Conservation (phyloP, 176 grass and related monocot species). For the Triticum urartu region DNA sequence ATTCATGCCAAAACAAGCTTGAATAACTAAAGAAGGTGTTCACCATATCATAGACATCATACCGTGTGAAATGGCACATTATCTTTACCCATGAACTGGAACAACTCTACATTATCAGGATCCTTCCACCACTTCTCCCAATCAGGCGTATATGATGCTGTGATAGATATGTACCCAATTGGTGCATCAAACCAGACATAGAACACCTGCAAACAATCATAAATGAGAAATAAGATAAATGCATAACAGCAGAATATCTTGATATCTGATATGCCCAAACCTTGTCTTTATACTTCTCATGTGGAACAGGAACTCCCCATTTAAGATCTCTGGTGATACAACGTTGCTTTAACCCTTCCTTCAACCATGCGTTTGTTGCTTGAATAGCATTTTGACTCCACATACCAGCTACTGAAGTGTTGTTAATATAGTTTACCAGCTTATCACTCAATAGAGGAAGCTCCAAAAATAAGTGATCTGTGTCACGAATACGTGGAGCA, state of each 20-base stretch:
- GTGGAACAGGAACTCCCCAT: slow-evolving; percentile 97
- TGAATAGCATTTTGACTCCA: slow-evolving; percentile 99
- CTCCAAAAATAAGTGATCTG: slow-evolving; percentile 96
- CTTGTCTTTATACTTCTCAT: slow-evolving; percentile 96
- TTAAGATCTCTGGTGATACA: slow-evolving; percentile 99
- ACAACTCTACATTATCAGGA: slow-evolving; percentile 91
- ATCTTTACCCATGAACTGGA: slow-evolving; percentile 99
- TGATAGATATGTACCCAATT: slow-evolving; percentile 96
- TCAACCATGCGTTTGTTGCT: slow-evolving; percentile 97
- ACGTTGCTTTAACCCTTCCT: slow-evolving; percentile 86
- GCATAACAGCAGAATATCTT: slow-evolving; percentile 11
- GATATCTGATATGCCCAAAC: slow-evolving; percentile 37
- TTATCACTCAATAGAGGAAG: slow-evolving; percentile 82
- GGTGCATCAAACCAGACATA: slow-evolving; percentile 99
- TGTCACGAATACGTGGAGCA: slow-evolving; percentile 76
- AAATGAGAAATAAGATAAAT: slow-evolving; percentile 14
- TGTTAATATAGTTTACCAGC: slow-evolving; percentile 79
- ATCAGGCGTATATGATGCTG: slow-evolving; percentile 84
- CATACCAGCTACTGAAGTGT: slow-evolving; percentile 75
- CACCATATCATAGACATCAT: slow-evolving; percentile 24
- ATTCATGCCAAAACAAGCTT: not conserved
- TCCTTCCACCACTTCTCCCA: slow-evolving; percentile 99
- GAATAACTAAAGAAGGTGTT: slow-evolving; percentile 19
- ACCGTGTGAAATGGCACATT: slow-evolving; percentile 99
- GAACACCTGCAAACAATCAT: slow-evolving; percentile 70